Conservation (phyloP, 306 rosid species). For the Quercus suber region DNA sequence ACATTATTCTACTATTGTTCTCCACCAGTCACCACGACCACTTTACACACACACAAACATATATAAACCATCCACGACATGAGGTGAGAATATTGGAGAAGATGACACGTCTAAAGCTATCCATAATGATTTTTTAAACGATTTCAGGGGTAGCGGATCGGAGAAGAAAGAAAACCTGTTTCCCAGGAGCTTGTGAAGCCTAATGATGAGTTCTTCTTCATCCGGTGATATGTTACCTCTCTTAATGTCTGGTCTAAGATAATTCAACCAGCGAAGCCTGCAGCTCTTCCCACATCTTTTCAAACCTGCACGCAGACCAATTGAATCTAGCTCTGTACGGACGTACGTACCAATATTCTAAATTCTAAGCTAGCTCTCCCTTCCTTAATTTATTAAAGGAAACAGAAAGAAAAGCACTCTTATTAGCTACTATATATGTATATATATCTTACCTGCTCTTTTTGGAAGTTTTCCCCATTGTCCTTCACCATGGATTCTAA, state of each 20-base stretch:
- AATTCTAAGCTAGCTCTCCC: neutral
- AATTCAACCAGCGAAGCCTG: conserved; percentile 49
- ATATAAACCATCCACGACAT: no score
- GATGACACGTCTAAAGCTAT: no score
- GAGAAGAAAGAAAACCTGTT: conserved; percentile 33
- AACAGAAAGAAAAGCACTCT: neutral
- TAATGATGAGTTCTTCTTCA: conserved; percentile 54
- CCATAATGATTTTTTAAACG: no score
- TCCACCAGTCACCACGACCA: no score
- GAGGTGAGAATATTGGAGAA: no score
- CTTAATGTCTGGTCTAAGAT: conserved; percentile 48
- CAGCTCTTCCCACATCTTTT: conserved; percentile 51
- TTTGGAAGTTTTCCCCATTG: conserved; percentile 55
- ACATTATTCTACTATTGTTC: no score
- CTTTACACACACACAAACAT: no score
- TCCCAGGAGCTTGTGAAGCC: conserved; percentile 55
- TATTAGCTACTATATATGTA: no score
- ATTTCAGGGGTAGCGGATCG: no score
- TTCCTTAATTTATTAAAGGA: neutral
- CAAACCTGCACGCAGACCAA: conserved; percentile 21
- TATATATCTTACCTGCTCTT: conserved; percentile 31
- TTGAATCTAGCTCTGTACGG: no score
- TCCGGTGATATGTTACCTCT: conserved; percentile 51
- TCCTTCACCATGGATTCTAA: conserved; percentile 47
- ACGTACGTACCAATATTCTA: no score